These are phyloP conservation scores for Schwanniomyces etchellsii DNA, from an alignment of 1,139 yeast genomes.

Conservation along the genomic window DNA sequence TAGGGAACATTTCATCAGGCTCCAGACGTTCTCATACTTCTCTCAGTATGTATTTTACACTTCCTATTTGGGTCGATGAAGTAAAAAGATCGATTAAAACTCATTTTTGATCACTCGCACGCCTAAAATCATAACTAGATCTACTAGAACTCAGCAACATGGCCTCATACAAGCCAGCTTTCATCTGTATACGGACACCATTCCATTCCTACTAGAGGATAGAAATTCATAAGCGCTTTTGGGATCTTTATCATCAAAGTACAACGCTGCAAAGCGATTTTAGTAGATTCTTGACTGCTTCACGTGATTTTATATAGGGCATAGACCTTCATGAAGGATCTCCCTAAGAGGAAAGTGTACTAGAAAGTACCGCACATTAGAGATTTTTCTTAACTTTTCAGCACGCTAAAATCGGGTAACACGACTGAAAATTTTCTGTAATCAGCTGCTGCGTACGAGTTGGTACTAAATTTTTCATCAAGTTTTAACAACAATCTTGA, in stretches of 20 bases:
- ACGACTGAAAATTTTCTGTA: constrained; percentile 4
- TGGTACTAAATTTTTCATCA: background rate
- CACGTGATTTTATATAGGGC: constrained; percentile 10
- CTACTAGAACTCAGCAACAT: no score
- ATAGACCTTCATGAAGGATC: constrained; percentile 1
- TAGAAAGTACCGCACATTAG: constrained; percentile 7
- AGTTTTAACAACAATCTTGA: constrained; percentile 1
- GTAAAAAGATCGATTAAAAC: constrained; percentile 22
- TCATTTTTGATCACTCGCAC: background rate
- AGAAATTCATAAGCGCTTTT: no score
- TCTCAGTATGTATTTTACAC: constrained; percentile 18
- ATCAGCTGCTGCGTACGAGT: background rate
- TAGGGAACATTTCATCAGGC: no score
- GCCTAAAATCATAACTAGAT: no score
- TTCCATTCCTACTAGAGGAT: no score
- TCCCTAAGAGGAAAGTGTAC: constrained; percentile 7
- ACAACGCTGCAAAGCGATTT: no score
- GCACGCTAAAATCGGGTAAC: constrained; percentile 8
- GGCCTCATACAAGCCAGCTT: no score
- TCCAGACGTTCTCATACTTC: no score
- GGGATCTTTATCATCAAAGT: no score
- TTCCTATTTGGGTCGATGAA: constrained; percentile 29
- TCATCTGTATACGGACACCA: no score
- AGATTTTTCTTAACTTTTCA: constrained; percentile 4
- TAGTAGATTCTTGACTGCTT: no score